phyloP scores from a whole-genome alignment of 495 filamentous ascomycete genomes.

The Talaromyces nanjingensis region DNA sequence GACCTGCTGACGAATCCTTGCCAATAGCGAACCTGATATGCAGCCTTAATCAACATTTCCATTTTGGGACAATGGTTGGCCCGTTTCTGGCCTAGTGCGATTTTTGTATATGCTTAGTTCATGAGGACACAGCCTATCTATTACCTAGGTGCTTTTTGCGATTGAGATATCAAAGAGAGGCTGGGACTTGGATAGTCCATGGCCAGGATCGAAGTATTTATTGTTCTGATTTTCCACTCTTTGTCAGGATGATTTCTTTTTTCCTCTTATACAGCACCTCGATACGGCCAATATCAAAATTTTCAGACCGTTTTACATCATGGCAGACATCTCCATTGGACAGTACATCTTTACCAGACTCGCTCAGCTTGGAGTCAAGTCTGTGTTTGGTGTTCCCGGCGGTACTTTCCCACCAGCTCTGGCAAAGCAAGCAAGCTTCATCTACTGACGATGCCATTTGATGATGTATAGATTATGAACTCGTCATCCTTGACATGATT shows the following conservation, averaged over 20 bases:
- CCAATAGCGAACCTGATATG: too few species aligned
- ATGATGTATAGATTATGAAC: conserved; percentile 4
- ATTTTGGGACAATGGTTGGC: not conserved
- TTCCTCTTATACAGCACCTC: too few species aligned
- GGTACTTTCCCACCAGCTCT: not conserved
- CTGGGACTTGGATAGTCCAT: too few species aligned
- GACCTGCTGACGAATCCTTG: not conserved
- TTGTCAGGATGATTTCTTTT: too few species aligned
- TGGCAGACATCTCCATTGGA: conserved; percentile 5
- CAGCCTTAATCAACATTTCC: not conserved
- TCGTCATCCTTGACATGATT: conserved; percentile 6
- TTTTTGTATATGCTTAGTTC: not conserved
- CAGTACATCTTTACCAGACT: conserved; percentile 1
- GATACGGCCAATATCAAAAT: too few species aligned
- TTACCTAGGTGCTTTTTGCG: not conserved
- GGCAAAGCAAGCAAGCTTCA: too few species aligned
- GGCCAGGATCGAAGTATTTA: too few species aligned
- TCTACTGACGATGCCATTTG: too few species aligned
- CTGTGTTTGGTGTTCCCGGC: not conserved
- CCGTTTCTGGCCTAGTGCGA: not conserved
- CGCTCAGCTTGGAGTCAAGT: conserved; percentile 2
- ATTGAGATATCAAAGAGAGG: too few species aligned
- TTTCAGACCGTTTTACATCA: not conserved
- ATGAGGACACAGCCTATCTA: not conserved
- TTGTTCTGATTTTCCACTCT: too few species aligned